Conservation (phyloP, 164 flowering plant species). For the Vitis labrusca region DNA sequence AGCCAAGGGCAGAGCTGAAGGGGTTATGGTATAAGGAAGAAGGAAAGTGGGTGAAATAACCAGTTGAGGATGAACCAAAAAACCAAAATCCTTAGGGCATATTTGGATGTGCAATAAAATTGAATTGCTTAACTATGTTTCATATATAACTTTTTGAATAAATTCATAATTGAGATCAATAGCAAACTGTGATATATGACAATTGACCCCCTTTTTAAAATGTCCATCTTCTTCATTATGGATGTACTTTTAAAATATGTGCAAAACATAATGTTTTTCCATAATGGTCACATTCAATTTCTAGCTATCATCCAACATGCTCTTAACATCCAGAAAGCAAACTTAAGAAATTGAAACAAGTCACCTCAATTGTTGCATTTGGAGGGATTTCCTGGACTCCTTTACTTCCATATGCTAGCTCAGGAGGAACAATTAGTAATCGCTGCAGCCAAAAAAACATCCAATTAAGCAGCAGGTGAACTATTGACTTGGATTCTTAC, state of each 20-base stretch:
- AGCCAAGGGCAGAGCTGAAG: conserved; percentile 16
- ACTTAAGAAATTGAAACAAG: not conserved
- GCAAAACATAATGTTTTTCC: not conserved
- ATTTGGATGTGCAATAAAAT: not conserved
- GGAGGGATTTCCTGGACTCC: conserved; percentile 99
- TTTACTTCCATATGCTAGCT: conserved; percentile 92
- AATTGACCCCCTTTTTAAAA: not conserved
- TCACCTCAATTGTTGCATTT: conserved; percentile 95
- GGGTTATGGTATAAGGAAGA: conserved; percentile 18
- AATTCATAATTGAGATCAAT: not conserved
- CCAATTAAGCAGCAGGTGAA: not conserved
- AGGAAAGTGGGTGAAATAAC: conserved; percentile 4
- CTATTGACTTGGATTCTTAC: too few species aligned
- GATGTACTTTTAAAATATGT: not conserved
- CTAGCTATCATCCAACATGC: not conserved
- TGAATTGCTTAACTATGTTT: not conserved
- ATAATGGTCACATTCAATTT: not conserved
- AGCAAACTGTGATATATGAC: not conserved
- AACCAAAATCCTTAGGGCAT: not conserved
- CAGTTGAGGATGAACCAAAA: too few species aligned
- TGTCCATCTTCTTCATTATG: not conserved
- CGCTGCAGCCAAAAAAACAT: conserved; percentile 42
- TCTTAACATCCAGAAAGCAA: not conserved
- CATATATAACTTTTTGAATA: not conserved
- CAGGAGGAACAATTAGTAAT: conserved; percentile 86